Base-by-base conservation (phyloP, 345 rosid species). In the Citrus mangshanensis region DNA sequence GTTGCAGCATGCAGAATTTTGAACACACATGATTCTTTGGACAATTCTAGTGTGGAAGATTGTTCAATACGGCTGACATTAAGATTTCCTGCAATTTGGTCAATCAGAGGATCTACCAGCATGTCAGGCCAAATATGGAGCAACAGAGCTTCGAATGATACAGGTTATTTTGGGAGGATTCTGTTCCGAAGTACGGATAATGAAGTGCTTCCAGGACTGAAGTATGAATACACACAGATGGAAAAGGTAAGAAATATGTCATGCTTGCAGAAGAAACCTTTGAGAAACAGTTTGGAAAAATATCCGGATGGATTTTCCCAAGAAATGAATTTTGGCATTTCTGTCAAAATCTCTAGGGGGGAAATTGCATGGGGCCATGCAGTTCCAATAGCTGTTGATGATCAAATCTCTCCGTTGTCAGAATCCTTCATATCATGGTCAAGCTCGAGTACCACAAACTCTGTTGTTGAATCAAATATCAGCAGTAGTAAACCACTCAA, bases 71-170 rank as follows among this genome's bases (percentile, higher is more conserved):
- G 80, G 74, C 16, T 86, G 84, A 81, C 73, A 62, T 40, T 83
- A 65, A 76, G 86, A 61, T 86, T 86, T 78, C 86, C 88, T 19
- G 55, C 86, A 9, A 59, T 81, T 58, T 81, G 82, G 85, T 83
- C 88, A 51, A 79, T 83, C 13, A 71, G 77, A 69, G 60, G 67
- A 38, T 64, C 67, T 4, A 77, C 64, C 42, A 3, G 46, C 71
- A 69, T 55, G 28, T 68, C 56, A 13, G 88, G 85, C n/a, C 21
- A 81, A 51, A 70, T 83, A 59, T 77, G 82, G 85, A 81, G 86
- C 25, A 71, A 22, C 64, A 77, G 77, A 68, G 1, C 67, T 54
- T 60, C 3, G 27, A 49, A 38, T 6, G 78, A 70, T 40, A 21
- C 22, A 0, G 84, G 79, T 24, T 77, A 76, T 81, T 86, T 86